Base-by-base conservation (phyloP, 345 rosid species). In the Rubroshorea leprosula region DNA sequence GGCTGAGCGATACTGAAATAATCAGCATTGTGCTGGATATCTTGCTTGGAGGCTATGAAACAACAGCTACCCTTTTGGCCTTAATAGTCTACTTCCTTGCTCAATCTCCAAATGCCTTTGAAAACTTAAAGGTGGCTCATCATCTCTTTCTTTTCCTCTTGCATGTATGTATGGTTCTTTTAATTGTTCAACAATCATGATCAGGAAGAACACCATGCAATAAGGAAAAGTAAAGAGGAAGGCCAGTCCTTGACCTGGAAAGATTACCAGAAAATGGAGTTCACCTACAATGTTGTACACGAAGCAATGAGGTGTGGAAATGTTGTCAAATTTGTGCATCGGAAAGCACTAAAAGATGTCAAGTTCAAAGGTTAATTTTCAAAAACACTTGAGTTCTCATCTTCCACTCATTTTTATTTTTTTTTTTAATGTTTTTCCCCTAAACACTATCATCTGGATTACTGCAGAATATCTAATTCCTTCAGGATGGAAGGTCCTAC, bases 261-360 rank as follows among this genome's bases (percentile, higher is more conserved):
- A 58, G 98, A 91, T 64, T 88, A 84, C 68, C 79, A 84, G 64
- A 72, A 76, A 72, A 88, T 86, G 96, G 75, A 73, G 17, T 79
- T 80, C 83, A 91, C 96, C 24, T 54, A 57, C 51, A 59, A 80
- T 67, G 96, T 85, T 44, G 76, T 86, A 61, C 46, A 49, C 13
- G 95, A 91, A 71, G 77, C 92, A 22, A 39, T 84, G 70, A 78
- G 98, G 65, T 82, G 82, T 49, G 98, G 95, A 63, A 91, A 91
- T 50, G 74, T 88, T 0, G 92, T 88, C 51, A 88, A 88, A 57
- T 82, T 75, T 23, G 66, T 91, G 18, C 96, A 87, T 55, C 76
- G 96, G 48, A 70, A 63, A 77, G 86, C 98, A 39, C 64, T 79
- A 11, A 66, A 66, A 4, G 90, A 88, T 48, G 73, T 91, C 56